Evolutionary conservation across 2,329 filamentous ascomycete genomes (phyloP).

Genomic region (Thelonectria rubi): DNA sequence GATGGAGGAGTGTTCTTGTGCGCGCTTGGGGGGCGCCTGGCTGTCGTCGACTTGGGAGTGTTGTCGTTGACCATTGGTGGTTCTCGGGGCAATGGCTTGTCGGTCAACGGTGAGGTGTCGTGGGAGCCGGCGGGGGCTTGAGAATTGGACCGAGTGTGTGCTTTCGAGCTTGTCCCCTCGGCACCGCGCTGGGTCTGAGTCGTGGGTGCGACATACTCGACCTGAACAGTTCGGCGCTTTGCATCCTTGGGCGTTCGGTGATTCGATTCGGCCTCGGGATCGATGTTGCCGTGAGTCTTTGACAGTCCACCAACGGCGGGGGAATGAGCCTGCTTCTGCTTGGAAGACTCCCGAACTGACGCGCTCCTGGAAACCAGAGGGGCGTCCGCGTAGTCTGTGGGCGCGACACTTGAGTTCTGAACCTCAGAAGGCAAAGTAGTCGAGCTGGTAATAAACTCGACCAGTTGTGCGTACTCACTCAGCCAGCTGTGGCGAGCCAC

Average conservation of each 20-base stretch:
- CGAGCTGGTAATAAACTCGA: slow-evolving; percentile 95
- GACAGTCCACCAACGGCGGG: slow-evolving; percentile 69
- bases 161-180: slow-evolving; percentile 40
- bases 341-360: slow-evolving; percentile 88
- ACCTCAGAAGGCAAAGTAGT: slow-evolving; percentile 89
- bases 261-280: slow-evolving; percentile 66
- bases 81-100: slow-evolving; percentile 70
- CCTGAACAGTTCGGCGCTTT: slow-evolving; percentile 93
- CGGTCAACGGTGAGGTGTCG: slow-evolving; percentile 49
- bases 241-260: slow-evolving; percentile 79
- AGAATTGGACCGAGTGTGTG: slow-evolving; percentile 42
- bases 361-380: slow-evolving; percentile 81
- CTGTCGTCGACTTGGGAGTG: slow-evolving; percentile 49
- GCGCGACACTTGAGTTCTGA: slow-evolving; percentile 76
- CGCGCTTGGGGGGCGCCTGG: slow-evolving; percentile 59
- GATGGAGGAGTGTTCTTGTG: slow-evolving; percentile 49
- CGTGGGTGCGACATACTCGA: slow-evolving; percentile 94
- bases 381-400: slow-evolving; percentile 64
- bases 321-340: slow-evolving; percentile 65
- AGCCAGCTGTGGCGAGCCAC: slow-evolving; percentile 98
- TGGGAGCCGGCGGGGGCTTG: slow-evolving; percentile 56
- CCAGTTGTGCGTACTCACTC: slow-evolving; percentile 95
- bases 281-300: slow-evolving; percentile 79
- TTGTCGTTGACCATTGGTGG: slow-evolving; percentile 58
- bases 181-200: slow-evolving; percentile 82